A percentile compares a stretch with the other conserved stretches of the same genome.
Evolutionary conservation across 306 rosid species (phyloP).

Genomic region (Glycine latifolia): DNA sequence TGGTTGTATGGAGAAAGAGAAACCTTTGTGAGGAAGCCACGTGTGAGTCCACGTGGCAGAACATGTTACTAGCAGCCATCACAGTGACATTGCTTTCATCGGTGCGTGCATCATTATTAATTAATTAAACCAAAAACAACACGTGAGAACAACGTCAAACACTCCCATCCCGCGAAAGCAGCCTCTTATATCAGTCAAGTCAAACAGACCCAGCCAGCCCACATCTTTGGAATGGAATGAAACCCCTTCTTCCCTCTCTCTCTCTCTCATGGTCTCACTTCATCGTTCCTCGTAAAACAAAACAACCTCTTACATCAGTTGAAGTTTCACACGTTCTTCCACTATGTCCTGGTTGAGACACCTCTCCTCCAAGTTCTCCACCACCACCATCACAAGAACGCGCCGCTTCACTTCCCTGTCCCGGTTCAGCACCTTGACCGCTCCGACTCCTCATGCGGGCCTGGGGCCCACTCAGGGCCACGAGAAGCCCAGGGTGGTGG

Average conservation of each 20-base stretch:
- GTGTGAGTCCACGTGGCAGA: too few relatives aligned
- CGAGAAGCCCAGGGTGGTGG: slow-evolving; percentile 94
- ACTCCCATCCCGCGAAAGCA: background rate
- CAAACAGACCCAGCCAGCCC: background rate
- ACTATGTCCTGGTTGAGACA: slow-evolving; percentile 71
- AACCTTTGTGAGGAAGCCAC: too few relatives aligned
- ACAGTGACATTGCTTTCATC: background rate
- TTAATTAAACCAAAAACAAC: background rate
- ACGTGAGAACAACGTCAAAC: too few relatives aligned
- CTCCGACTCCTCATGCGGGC: slow-evolving; percentile 45
- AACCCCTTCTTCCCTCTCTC: background rate
- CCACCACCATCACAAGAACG: background rate
- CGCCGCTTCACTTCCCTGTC: slow-evolving; percentile 43
- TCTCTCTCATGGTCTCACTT: background rate
- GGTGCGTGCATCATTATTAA: background rate
- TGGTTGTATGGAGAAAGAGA: too few relatives aligned
- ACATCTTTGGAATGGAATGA: background rate
- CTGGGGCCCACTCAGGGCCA: slow-evolving; percentile 63
- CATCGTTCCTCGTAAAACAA: background rate
- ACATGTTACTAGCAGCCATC: too few relatives aligned
- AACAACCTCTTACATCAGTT: too few relatives aligned
- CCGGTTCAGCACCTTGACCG: slow-evolving; percentile 49
- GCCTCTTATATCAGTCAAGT: background rate
- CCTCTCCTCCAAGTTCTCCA: slow-evolving; percentile 54
- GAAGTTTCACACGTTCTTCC: slow-evolving; percentile 34